Base-by-base conservation (phyloP, 495 filamentous ascomycete genomes). In the Penicillium chermesinum region DNA sequence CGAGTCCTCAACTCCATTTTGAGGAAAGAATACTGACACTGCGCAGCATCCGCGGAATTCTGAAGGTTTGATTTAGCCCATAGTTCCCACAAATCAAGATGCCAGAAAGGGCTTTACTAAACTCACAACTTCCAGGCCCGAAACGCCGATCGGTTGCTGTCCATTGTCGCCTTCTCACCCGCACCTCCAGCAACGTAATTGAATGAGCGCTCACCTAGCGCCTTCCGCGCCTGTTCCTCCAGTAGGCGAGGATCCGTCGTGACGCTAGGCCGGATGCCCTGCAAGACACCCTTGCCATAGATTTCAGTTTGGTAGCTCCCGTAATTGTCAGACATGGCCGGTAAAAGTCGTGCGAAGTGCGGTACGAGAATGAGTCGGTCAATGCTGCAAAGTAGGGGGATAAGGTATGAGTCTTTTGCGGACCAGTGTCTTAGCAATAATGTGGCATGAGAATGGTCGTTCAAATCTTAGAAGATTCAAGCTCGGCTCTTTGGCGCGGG, bases 121-220 rank as follows among this genome's bases (percentile, higher is more conserved):
- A 49, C 68, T 38, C 55, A 72, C 70, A 81, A 61, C 63, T 81
- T 82, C 81, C 80, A 85, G 54, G 84, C 80, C 10, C 78, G 67
- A 58, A 86, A 84, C 8, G 81, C 79, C 19, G 82, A 59, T 2
- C 80, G 73, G 58, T 85, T 86, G 37, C 78, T 77, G 45, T 82
- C 76, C 78, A 84, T 79, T 0, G 82, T 86, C 1, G 79, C 73
- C 51, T 75, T 72, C 56, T 85, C 80, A 7, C 83, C 82, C 9
- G 82, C 83, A 13, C 80, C 81, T n/a, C 82, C 81, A 18, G 76
- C 69, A 12, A 83, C 74, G 65, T 84, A 86, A 51, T 80, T 78
- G 61, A 70, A 85, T 12, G 73, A 65, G 17, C 74, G 70, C 1
- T 60, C 58, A 17, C 64, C 61, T 52, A 84, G 65, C 33, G 62